Evolutionary conservation across 805 yeast genomes (phyloP), one percentile per base, ranked within the genome.

Genomic region (Myxozyma monticola): DNA sequence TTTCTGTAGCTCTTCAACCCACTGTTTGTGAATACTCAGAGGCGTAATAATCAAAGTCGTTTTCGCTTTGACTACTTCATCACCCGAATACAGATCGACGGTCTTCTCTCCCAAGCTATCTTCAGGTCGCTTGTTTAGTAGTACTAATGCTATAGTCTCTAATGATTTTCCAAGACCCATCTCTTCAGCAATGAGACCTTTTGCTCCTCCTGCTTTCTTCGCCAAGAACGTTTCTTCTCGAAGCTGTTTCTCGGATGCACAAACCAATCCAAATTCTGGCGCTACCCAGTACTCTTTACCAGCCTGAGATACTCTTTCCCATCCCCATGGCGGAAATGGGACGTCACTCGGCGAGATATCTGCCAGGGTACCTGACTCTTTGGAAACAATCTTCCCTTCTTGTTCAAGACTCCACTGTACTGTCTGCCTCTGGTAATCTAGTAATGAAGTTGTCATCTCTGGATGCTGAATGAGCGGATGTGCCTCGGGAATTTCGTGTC

Each of bases 101-200:
- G 38, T 26, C 6, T 9, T 21, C 2, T 48, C 48, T 2, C 35
- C 49, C 5, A 43, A 25, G 3, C 62, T 56, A 0, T 37, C 12
- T 4, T 12, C 18, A 0, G 76, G 73, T 14, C 96, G 68, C 28
- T 72, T 81, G 64, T 93, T 84, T 42, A 82, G 62, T 1, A 81
- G 63, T 0, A 85, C 68, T 34, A 91, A 69, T 0, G 95, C 73
- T 1, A 87, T 72, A 12, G 89, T 73, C 65, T 93, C 99, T 3
- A 93, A 81, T 0, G 99, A 91, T 63, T 93, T 93, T 0, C 99
- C 99, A 6, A 93, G 74, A 0, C 99, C 99, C 99, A 93, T 93
- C 67, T 93, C 99, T 62, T 91, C 99, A 1, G 93, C 85, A 29
- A 93, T 66, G 6, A 93, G 69, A 0, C 95, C 96, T 43, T 53